Base-by-base conservation (phyloP, 2,329 filamentous ascomycete species). In the Hymenoscyphus albidus region DNA sequence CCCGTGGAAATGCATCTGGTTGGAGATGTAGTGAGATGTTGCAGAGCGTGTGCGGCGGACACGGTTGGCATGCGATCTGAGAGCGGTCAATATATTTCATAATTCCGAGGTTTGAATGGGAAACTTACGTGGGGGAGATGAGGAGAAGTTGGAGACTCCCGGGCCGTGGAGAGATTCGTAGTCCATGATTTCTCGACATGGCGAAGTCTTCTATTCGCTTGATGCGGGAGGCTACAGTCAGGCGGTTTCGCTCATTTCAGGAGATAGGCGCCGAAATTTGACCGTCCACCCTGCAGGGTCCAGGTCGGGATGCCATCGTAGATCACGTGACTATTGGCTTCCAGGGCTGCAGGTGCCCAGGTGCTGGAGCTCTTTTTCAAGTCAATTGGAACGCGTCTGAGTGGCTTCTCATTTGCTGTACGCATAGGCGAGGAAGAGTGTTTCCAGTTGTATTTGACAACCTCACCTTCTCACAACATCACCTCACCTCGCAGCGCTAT, bases 21-120 rank as follows among this genome's bases (percentile, higher is more conserved):
- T 18, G 80, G 77, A 63, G 83, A 79, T 58, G 80, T 77, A 58
- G 83, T 80, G 56, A 90, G 78, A 31, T 85, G 81, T 65, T 88
- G 81, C 56, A 93, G 79, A 7, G 87, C 90, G 73, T 92, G 84
- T 1, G 89, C 89, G 38, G 90, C 91, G 18, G 89, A 91, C 59
- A 93, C 82, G 1, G 91, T 92, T 42, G 91, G 88, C 62, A 94
- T 80, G 61, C 91, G 86, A 78, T 93, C 90, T 93, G 70, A 35
- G 38, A 27, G 48, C 48, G 32, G 59, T 70, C 48, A 70, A 66
- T 10, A 35, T 27, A 27, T 16, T 3, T 40, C 22, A 35, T 27
- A 27, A n/a, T 3, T 40, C 22, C 44, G 9, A 44, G 31, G 32
- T 9, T 44, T 22, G 3, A 27, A 16, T 9, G 5, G n/a, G 27